phyloP scores from a whole-genome alignment of 2,329 filamentous ascomycete species.

The Aspergillus awamori region DNA sequence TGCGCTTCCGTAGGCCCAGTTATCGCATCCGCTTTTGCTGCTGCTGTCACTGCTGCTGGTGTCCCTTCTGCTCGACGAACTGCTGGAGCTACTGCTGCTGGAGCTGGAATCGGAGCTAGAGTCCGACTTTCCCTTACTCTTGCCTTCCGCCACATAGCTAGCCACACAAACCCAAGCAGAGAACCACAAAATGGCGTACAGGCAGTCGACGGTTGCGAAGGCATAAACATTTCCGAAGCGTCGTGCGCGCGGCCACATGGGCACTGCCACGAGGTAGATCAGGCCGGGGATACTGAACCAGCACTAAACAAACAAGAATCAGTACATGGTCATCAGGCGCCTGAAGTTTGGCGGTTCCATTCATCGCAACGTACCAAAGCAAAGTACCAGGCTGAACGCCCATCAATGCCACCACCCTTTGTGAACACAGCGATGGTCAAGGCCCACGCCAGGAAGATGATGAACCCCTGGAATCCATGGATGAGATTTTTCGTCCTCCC shows the following conservation, averaged over 20 bases:
- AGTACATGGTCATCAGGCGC: not conserved
- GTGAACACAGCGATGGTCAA: constrained; percentile 62
- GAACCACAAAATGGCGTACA: constrained; percentile 62
- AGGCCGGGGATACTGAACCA: constrained; percentile 62
- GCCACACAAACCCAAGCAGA: constrained; percentile 60
- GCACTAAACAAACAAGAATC: constrained; percentile 48
- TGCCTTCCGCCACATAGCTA: constrained; percentile 59
- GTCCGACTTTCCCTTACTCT: constrained; percentile 49
- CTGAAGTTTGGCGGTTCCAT: not conserved
- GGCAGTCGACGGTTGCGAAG: constrained; percentile 58
- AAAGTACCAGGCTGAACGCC: constrained; percentile 60
- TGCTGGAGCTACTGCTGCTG: constrained; percentile 35
- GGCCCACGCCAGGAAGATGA: constrained; percentile 62
- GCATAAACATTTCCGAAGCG: constrained; percentile 64
- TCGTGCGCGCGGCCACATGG: constrained; percentile 62
- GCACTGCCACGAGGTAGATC: constrained; percentile 62
- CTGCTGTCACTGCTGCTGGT: constrained; percentile 40
- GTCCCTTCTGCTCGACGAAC: constrained; percentile 22
- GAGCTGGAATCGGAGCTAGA: constrained; percentile 33
- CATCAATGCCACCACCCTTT: constrained; percentile 56
- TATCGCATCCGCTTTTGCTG: constrained; percentile 54
- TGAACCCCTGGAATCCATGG: constrained; percentile 57
- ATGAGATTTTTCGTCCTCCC: constrained; percentile 60
- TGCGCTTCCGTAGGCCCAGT: constrained; percentile 58
- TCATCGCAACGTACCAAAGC: constrained; percentile 52